Conservation (phyloP, 169 alveolate genomes). For the Theileria sp. region DNA sequence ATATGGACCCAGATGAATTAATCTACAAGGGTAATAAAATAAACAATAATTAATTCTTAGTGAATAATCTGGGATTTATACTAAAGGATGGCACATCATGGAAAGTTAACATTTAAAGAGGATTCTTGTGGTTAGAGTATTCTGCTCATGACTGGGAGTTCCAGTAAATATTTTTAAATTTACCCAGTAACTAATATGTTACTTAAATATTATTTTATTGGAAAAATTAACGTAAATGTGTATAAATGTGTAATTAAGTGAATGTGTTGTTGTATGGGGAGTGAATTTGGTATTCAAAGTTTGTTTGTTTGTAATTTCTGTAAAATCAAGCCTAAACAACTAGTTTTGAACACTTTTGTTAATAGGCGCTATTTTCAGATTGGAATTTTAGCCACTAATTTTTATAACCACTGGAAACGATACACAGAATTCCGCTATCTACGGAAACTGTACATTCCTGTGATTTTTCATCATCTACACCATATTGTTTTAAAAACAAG, state of each 20-base stretch:
- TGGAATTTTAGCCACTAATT: background rate
- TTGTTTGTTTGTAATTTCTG: background rate
- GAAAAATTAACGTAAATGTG: background rate
- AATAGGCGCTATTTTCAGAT: background rate
- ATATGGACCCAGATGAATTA: conserved; percentile 21
- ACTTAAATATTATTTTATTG: background rate
- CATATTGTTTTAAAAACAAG: background rate
- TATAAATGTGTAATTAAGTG: background rate
- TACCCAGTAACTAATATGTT: background rate
- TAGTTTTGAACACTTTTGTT: background rate
- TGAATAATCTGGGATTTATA: conserved; percentile 24
- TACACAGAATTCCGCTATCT: background rate
- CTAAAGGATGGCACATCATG: conserved; percentile 39
- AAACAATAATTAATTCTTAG: background rate
- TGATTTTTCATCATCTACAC: background rate
- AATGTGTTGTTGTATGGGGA: background rate
- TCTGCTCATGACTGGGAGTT: background rate
- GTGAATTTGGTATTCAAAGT: background rate
- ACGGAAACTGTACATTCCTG: background rate
- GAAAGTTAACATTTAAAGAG: conserved; percentile 24
- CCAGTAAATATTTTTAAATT: background rate
- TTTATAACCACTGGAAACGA: background rate
- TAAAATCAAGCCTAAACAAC: background rate
- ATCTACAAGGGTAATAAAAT: conserved; percentile 22
- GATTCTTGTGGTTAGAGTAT: background rate